phyloP scores from a whole-genome alignment of 495 filamentous ascomycete species.

The Talaromyces proteolyticus region DNA sequence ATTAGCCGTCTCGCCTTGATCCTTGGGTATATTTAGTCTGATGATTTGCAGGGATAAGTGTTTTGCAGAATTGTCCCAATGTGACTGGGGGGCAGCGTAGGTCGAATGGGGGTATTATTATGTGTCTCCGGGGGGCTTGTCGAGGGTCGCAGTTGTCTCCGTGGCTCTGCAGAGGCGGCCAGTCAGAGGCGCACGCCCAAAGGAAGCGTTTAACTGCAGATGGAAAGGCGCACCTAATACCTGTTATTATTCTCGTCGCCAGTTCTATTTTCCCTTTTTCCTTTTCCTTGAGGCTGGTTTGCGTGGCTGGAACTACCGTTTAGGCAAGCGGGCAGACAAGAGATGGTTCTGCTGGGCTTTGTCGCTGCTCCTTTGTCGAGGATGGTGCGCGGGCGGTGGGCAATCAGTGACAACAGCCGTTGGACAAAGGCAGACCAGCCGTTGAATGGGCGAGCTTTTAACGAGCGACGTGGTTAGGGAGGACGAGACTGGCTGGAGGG shows the following conservation, averaged over 20 bases:
- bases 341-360: too few relatives aligned
- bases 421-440: background rate
- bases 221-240: background rate
- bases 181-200: background rate
- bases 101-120: background rate
- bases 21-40: too few relatives aligned
- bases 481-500: background rate
- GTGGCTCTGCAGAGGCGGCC: background rate
- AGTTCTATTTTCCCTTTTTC: background rate
- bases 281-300: background rate
- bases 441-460: background rate
- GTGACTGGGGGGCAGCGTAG: background rate
- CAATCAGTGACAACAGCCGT: too few relatives aligned
- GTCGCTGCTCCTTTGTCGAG: background rate
- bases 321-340: too few relatives aligned
- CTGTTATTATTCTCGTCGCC: too few relatives aligned
- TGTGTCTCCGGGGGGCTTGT: background rate
- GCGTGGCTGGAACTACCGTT: too few relatives aligned
- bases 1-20: background rate
- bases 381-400: background rate
- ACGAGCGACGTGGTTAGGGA: background rate
- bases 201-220: background rate
- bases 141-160: background rate
- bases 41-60: too few relatives aligned
- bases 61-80: too few relatives aligned